A percentile compares a stretch with the other conserved stretches of the same genome.
phyloP scores from a whole-genome alignment of 345 rosid species.

The Salix arbutifolia region DNA sequence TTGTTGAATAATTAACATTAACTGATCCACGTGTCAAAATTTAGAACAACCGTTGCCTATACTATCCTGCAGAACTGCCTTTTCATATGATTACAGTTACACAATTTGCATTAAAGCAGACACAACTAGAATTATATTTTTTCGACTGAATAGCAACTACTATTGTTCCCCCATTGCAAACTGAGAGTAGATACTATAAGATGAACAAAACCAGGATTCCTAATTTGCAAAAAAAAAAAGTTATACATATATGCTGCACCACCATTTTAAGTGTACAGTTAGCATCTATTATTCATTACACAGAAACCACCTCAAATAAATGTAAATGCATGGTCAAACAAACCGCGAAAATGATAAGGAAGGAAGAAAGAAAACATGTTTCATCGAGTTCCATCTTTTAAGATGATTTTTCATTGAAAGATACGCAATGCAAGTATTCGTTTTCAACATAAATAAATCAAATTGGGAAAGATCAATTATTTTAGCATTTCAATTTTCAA shows the following conservation, averaged over 20 bases:
- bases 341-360: not conserved
- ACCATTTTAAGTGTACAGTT: not conserved
- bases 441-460: not conserved
- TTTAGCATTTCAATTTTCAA: not conserved
- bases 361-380: not conserved
- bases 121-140: not conserved
- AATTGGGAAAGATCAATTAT: not conserved
- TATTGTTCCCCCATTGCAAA: not conserved
- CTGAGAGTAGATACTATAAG: not conserved
- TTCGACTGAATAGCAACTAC: too few species aligned
- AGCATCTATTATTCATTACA: not conserved
- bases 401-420: not conserved
- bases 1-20: too few species aligned
- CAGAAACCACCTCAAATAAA: not conserved
- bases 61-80: not conserved
- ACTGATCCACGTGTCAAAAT: not conserved
- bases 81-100: not conserved
- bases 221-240: not conserved
- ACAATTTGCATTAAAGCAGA: not conserved
- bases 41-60: not conserved
- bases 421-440: not conserved
- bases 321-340: not conserved
- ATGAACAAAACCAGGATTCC: not conserved
- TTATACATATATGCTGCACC: not conserved
- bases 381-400: not conserved